Percentiles rank a stretch among this genome's conserved stretches.
phyloP scores from a whole-genome alignment of 306 rosid species.

The Cucumis melo region DNA sequence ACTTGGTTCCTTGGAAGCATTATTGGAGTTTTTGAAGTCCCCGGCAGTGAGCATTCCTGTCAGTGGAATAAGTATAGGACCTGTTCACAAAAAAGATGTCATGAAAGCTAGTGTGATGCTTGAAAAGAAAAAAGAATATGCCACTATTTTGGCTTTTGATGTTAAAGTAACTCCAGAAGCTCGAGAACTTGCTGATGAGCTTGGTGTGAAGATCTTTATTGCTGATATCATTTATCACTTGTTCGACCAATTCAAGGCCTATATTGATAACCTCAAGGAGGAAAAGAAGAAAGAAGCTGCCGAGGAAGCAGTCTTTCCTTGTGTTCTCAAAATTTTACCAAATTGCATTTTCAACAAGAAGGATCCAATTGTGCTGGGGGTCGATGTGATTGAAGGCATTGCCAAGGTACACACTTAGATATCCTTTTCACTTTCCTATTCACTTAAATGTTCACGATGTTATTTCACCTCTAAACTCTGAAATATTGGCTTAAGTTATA shows the following conservation, averaged over 20 bases:
- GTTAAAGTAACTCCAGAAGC: constrained; percentile 95
- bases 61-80: constrained; percentile 87
- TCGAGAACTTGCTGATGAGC: constrained; percentile 72
- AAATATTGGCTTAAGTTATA: background rate
- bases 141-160: constrained; percentile 90
- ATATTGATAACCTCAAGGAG: constrained; percentile 79
- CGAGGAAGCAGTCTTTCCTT: constrained; percentile 91
- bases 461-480: background rate
- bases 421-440: background rate
- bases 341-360: constrained; percentile 85
- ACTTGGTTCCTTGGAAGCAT: constrained; percentile 91
- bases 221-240: constrained; percentile 94
- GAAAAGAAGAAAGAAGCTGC: constrained; percentile 88
- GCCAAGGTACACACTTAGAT: constrained; percentile 48
- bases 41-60: constrained; percentile 89
- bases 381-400: constrained; percentile 83
- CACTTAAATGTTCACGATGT: background rate
- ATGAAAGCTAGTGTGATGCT: constrained; percentile 99
- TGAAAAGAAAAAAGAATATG: constrained; percentile 74
- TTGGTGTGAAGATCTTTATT: constrained; percentile 69
- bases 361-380: constrained; percentile 97
- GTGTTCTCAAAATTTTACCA: constrained; percentile 66
- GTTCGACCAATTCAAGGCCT: constrained; percentile 86
- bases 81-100: constrained; percentile 91
- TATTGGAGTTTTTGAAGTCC: constrained; percentile 81